Evolutionary conservation across 2,329 filamentous ascomycete genomes (phyloP).

Genomic region (Aspergillus clavatus): DNA sequence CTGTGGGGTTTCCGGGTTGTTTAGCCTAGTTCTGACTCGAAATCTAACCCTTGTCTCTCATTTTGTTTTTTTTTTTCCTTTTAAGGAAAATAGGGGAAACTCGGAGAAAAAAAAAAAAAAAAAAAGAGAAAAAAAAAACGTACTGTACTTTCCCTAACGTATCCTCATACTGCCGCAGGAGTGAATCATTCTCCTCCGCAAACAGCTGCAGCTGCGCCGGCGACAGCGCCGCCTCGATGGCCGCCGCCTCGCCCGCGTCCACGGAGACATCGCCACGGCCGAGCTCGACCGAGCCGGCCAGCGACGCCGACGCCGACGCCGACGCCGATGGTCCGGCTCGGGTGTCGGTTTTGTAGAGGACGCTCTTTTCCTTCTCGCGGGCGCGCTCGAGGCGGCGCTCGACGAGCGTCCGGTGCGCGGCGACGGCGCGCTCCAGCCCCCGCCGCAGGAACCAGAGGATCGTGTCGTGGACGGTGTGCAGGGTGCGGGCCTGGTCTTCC

Average conservation of each 20-base stretch:
- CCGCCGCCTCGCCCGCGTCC: constrained; percentile 30
- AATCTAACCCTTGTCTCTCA: too few species aligned
- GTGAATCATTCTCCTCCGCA: constrained; percentile 84
- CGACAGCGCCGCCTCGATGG: constrained; percentile 59
- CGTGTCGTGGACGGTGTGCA: constrained; percentile 70
- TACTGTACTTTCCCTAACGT: constrained; percentile 93
- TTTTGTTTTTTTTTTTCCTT: too few species aligned
- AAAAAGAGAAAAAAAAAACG: constrained; percentile 34
- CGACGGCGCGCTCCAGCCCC: constrained; percentile 68
- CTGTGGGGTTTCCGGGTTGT: too few species aligned
- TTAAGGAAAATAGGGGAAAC: too few species aligned
- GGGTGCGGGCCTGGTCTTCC: constrained; percentile 63
- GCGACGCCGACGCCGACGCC: constrained; percentile 11
- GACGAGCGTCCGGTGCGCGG: constrained; percentile 85
- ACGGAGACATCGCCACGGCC: too few species aligned
- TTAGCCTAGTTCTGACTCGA: too few species aligned
- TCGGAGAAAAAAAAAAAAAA: too few species aligned
- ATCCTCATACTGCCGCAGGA: constrained; percentile 90
- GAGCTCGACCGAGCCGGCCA: constrained; percentile 21
- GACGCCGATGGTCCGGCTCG: too few species aligned
- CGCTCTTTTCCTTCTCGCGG: constrained; percentile 82
- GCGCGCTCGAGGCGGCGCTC: constrained; percentile 79
- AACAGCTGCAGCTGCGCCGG: constrained; percentile 89
- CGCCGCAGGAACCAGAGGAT: constrained; percentile 78
- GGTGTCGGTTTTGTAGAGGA: constrained; percentile 65